Evolutionary conservation across 306 rosid genomes (phyloP).

Genomic region (Cucumis hystrix): DNA sequence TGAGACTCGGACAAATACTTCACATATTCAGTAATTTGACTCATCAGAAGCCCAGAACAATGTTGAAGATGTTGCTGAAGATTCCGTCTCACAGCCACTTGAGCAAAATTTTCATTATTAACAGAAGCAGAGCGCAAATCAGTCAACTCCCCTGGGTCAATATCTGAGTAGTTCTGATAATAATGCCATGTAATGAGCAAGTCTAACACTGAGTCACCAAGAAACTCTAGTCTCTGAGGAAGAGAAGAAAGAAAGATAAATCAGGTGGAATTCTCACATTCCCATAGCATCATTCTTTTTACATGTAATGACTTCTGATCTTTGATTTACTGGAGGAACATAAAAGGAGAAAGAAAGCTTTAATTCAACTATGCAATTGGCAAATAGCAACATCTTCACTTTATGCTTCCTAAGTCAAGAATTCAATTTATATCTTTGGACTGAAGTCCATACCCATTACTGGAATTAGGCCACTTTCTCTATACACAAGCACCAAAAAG

Average conservation of each 20-base stretch:
- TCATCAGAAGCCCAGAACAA: conserved; percentile 45
- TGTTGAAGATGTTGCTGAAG: conserved; percentile 68
- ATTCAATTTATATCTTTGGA: background rate
- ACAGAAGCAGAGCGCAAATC: conserved; percentile 94
- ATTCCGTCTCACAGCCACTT: conserved; percentile 54
- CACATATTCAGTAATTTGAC: conserved; percentile 66
- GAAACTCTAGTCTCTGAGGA: conserved; percentile 86
- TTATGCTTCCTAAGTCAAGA: background rate
- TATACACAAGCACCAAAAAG: background rate
- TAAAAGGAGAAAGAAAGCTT: background rate
- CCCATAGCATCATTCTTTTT: background rate
- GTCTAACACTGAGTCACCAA: conserved; percentile 88
- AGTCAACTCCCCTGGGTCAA: conserved; percentile 85
- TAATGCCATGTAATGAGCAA: conserved; percentile 79
- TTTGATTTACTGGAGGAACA: background rate
- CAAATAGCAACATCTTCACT: background rate
- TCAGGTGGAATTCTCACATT: background rate
- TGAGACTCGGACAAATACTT: conserved; percentile 31
- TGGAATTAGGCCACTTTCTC: background rate
- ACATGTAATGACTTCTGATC: background rate
- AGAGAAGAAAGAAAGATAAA: conserved; percentile 4
- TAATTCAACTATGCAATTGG: background rate
- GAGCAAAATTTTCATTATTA: conserved; percentile 77
- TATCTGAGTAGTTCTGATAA: conserved; percentile 43
- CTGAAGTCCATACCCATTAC: background rate